Evolutionary conservation across 805 yeast species (phyloP), one percentile per base, ranked within the genome.

Genomic region (Candida schatavii): DNA sequence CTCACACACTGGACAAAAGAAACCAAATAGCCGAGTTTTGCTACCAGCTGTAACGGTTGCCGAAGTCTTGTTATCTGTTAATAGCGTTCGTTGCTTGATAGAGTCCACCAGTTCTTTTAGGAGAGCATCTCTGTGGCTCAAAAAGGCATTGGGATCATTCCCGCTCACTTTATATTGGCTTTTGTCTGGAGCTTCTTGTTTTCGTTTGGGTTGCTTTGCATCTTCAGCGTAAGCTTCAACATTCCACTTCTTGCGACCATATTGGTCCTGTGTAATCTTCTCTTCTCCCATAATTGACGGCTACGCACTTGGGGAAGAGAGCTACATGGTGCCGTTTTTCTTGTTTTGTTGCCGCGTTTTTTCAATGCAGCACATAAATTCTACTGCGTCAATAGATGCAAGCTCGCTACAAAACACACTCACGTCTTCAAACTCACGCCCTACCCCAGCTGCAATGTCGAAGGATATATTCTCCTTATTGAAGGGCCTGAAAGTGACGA

Each of bases 1-100:
- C 47, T 83, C 78, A 61, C 99, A 93, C 1, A 78, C 60, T 9
- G 83, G 85, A 62, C 99, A 93, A 51, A 77, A 77, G 62, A 91
- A 91, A 18, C 97, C 97, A 46, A 87, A 86, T 20, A 85, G 78
- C 74, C 41, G 88, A 79, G 46, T 66, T 34, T 50, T 61, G 6
- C 13, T 31, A 40, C 56, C 70, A 11, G 11, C 19, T 7, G 28
- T 11, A 10, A 19, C 21, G 9, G 28, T 15, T 5, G 52, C 42
- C 2, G 18, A 27, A 25, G 39, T 39, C 1, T 35, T 22, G 14
- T 35, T 46, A 41, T 30, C 49, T 28, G 57, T 64, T 21, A 70
- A 55, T 3, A 70, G 44, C 11, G 68, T 70, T 43, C 59, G 64
- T n/a, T 52, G 55, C 26, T 59, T 56, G 13, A 70, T 64, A 1